These are phyloP conservation scores for Prasinococcaceae sp. DNA, from an alignment of 139 green algal genomes.

Conservation along the genomic window DNA sequence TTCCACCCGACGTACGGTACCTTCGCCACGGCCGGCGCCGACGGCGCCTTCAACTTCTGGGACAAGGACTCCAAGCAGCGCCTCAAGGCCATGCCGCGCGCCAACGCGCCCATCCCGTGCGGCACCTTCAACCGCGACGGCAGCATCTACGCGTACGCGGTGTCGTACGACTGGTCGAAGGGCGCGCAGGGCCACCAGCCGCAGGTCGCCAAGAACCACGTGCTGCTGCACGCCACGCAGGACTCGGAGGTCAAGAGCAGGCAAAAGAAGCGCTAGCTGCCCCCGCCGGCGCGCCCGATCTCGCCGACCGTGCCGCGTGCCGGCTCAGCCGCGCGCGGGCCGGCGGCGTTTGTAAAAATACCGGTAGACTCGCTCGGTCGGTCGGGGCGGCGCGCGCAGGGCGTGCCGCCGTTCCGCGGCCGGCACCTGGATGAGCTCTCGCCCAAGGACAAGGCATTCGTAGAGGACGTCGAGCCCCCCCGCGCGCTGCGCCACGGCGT, in stretches of 20 bases:
- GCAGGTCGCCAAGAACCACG: slow-evolving; percentile 55
- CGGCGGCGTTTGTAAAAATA: background rate
- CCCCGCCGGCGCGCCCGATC: no score
- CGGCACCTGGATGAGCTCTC: no score
- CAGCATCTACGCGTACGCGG: slow-evolving; percentile 77
- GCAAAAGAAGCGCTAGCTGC: background rate
- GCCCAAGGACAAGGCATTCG: background rate
- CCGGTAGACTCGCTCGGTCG: background rate
- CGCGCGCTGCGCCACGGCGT: no score
- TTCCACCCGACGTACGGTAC: slow-evolving; percentile 84
- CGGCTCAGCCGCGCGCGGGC: no score
- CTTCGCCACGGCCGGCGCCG: slow-evolving; percentile 77
- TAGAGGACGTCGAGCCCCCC: no score
- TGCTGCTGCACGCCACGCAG: slow-evolving; percentile 69
- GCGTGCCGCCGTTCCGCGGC: no score
- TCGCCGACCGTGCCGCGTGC: no score
- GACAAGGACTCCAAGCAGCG: slow-evolving; percentile 96
- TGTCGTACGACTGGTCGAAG: slow-evolving; percentile 78
- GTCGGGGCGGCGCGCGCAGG: background rate
- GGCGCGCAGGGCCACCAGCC: slow-evolving; percentile 60
- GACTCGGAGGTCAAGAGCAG: slow-evolving; percentile 64
- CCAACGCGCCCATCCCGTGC: slow-evolving; percentile 63
- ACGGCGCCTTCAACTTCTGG: slow-evolving; percentile 97
- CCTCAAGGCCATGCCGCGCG: slow-evolving; percentile 72
- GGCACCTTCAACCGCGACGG: slow-evolving; percentile 74